Evolutionary conservation across 805 yeast species (phyloP), one percentile per base, ranked within the genome.

Genomic region (Pichia exigua): DNA sequence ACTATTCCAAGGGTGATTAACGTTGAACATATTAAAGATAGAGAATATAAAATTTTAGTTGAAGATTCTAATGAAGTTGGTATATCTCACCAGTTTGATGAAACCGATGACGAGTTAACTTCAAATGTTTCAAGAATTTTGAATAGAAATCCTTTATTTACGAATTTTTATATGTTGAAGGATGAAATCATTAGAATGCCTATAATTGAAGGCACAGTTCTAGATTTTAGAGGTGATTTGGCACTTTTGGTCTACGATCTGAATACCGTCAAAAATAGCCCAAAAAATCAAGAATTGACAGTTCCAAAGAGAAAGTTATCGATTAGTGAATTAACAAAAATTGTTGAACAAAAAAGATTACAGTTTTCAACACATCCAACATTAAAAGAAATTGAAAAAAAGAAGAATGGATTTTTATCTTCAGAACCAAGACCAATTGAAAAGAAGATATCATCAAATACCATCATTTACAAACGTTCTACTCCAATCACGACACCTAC

Each of bases 201-300:
- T 8, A 74, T 77, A 50, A 73, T 80, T 42, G 72, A 76, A 45
- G 84, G 84, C 42, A 72, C 87, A 8, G 67, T 81, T 21, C 60
- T 91, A 48, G 92, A 88, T 61, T 75, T 92, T 49, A 81, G 87
- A 57, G 85, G 86, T n/a, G 80, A 82, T 50, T 62, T 78, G 18
- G 51, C 65, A 5, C 42, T 63, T 27, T 47, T 67, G 4, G 59
- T 58, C 17, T 53, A 47, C 39, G 45, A 50, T 13, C 20, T 30
- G 3, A 24, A 42, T 18, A 17, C 22, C 15, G 9, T 20, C 8
- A 30, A 18, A 2, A n/a, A 17, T 13, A n/a, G 42, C 24, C 21
- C 22, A 27, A 27, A 42, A 4, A 27, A 13, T 26, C 15, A 28
- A 10, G 24, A 38, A 27, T 20, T 22, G 11, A n/a, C 24, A 20